phyloP scores from a whole-genome alignment of 768 basidiomycete genomes.

The Chalciporus piperatus region DNA sequence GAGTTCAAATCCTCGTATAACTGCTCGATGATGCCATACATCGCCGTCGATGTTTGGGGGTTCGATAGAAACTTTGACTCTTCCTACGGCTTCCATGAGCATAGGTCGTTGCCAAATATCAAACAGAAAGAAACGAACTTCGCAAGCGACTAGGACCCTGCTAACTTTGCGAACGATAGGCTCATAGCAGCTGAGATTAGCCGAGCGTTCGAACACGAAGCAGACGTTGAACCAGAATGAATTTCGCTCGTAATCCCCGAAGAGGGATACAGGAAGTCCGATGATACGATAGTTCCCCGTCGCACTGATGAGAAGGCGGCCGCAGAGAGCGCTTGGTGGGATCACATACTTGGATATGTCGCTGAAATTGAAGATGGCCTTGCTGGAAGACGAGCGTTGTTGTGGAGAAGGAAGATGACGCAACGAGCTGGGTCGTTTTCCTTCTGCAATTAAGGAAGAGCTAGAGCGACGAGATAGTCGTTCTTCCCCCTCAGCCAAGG shows the following conservation, averaged over 20 bases:
- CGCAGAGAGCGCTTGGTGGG: conserved; percentile 80
- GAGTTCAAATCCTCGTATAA: conserved; percentile 97
- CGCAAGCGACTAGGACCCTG: conserved; percentile 82
- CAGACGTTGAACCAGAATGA: conserved; percentile 94
- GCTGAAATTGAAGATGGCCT: conserved; percentile 79
- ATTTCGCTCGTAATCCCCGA: conserved; percentile 76
- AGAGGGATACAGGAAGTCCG: conserved; percentile 84
- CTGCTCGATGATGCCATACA: conserved; percentile 88
- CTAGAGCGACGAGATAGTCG: conserved; percentile 51
- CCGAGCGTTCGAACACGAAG: conserved; percentile 90
- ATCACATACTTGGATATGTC: conserved; percentile 95
- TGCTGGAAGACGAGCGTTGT: conserved; percentile 48
- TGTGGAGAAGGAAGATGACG: conserved; percentile 41
- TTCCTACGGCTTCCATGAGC: conserved; percentile 47
- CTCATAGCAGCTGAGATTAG: conserved; percentile 94
- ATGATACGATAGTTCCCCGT: conserved; percentile 82
- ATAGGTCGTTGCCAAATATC: not conserved
- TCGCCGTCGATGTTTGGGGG: conserved; percentile 57
- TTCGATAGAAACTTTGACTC: conserved; percentile 88
- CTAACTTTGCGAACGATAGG: conserved; percentile 94
- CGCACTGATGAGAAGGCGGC: conserved; percentile 83
- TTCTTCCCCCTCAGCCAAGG: conserved; percentile 34
- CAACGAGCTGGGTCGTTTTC: conserved; percentile 43
- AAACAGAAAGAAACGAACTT: conserved; percentile 52
- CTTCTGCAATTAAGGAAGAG: conserved; percentile 43